These are phyloP conservation scores for Sphaerostilbella broomeana DNA, from an alignment of 2,329 filamentous ascomycete species.

Conservation along the genomic window DNA sequence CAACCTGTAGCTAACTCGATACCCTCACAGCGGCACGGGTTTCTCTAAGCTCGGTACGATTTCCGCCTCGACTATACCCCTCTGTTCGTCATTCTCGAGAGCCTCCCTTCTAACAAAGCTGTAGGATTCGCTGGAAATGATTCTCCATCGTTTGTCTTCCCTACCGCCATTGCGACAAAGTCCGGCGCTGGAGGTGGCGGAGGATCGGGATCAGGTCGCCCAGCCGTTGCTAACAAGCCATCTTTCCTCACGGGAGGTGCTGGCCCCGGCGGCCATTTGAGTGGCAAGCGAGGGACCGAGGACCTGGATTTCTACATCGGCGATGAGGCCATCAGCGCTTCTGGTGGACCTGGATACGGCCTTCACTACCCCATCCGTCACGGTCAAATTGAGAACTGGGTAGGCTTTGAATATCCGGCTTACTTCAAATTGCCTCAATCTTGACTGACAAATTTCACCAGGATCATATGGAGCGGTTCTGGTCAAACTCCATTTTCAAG, in stretches of 20 bases:
- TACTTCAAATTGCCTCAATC: too few relatives aligned
- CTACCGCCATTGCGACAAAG: slow-evolving; percentile 96
- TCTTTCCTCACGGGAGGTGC: slow-evolving; percentile 90
- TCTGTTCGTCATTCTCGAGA: slow-evolving; percentile 1
- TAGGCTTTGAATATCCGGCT: too few relatives aligned
- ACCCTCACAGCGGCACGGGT: slow-evolving; percentile 76
- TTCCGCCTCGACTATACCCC: slow-evolving; percentile 12
- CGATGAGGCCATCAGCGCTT: slow-evolving; percentile 83
- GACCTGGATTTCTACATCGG: slow-evolving; percentile 99
- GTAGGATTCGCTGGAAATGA: slow-evolving; percentile 97
- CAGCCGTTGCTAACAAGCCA: slow-evolving; percentile 87
- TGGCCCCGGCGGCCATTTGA: slow-evolving; percentile 74
- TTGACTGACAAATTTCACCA: too few relatives aligned
- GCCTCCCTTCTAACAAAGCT: slow-evolving; percentile 21
- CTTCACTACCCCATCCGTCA: slow-evolving; percentile 97
- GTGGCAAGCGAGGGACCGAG: slow-evolving; percentile 89
- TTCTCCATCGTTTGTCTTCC: slow-evolving; percentile 97
- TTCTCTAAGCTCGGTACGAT: slow-evolving; percentile 93
- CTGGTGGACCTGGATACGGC: slow-evolving; percentile 84
- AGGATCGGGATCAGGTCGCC: slow-evolving; percentile 78
- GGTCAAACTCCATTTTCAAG: slow-evolving; percentile 99
- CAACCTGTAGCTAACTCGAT: slow-evolving; percentile 23
- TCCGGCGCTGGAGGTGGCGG: slow-evolving; percentile 59
- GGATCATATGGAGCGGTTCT: slow-evolving; percentile 99
- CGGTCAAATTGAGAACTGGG: slow-evolving; percentile 98